Conservation (phyloP, 2,329 filamentous ascomycete species). For the Phyllosticta ampelicida region DNA sequence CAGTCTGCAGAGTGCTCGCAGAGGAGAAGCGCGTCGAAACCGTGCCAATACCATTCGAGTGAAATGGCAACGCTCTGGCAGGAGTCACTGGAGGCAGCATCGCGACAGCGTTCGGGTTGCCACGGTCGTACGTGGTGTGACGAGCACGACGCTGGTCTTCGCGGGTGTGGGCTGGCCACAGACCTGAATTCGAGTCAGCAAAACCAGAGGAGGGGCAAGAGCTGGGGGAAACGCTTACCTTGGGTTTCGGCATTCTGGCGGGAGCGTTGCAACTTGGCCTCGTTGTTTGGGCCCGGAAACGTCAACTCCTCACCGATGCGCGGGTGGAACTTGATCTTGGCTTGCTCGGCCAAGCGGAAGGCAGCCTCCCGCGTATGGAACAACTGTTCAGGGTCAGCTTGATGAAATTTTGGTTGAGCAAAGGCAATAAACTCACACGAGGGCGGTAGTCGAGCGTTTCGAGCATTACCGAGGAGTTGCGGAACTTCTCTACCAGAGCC, state of each 20-base stretch:
- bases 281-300: constrained; percentile 73
- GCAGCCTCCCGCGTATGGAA: constrained; percentile 42
- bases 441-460: constrained; percentile 73
- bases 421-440: constrained; percentile 46
- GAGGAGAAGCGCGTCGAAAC: too few species aligned
- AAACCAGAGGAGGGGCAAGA: not conserved
- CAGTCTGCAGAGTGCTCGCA: too few species aligned
- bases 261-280: constrained; percentile 76
- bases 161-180: constrained; percentile 2
- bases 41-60: too few species aligned
- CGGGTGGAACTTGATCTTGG: constrained; percentile 22
- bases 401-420: not conserved
- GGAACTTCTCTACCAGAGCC: constrained; percentile 85
- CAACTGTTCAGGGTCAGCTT: constrained; percentile 12
- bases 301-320: constrained; percentile 60
- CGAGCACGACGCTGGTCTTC: constrained; percentile 4
- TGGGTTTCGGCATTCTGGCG: constrained; percentile 58
- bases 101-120: constrained; percentile 1
- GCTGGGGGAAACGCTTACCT: constrained; percentile 22
- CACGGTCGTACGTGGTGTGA: constrained; percentile 4
- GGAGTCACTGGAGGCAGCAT: too few species aligned
- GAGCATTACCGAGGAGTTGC: constrained; percentile 92
- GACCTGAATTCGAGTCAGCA: not conserved
- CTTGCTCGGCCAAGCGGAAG: constrained; percentile 22
- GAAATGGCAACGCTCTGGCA: too few species aligned